Percentiles rank a stretch among this genome's conserved stretches.
Conservation (phyloP, 768 basidiomycete species). For the Coprinopsis strossmayeri region DNA sequence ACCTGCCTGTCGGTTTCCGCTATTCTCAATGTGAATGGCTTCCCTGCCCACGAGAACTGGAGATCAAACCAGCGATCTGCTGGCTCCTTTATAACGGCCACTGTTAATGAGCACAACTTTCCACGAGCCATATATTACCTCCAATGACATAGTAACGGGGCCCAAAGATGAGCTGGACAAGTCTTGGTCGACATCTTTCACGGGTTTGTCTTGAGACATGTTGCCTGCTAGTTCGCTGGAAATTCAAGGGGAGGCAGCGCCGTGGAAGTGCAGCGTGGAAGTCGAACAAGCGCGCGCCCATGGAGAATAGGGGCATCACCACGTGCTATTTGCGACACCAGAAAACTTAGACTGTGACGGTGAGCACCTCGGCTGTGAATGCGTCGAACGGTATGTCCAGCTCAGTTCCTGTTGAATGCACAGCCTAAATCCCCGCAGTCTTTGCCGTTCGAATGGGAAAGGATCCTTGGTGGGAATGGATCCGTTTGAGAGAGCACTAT, state of each 20-base stretch:
- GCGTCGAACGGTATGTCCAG: not conserved
- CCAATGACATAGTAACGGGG: not conserved
- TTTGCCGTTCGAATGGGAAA: constrained; percentile 2
- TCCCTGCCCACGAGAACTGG: constrained; percentile 69
- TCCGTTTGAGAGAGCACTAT: not conserved
- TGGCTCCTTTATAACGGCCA: constrained; percentile 9
- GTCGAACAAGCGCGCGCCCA: not conserved
- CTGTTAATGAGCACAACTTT: not conserved
- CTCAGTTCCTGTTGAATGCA: not conserved
- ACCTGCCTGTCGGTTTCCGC: constrained; percentile 72
- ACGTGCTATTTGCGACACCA: not conserved
- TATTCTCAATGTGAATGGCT: constrained; percentile 55
- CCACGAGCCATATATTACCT: not conserved
- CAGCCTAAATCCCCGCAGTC: too few species aligned
- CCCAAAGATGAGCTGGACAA: not conserved
- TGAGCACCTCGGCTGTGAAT: not conserved
- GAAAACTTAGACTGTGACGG: too few species aligned
- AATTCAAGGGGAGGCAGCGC: not conserved
- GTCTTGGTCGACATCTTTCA: not conserved
- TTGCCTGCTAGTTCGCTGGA: not conserved
- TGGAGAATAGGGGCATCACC: not conserved
- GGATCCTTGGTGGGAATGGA: constrained; percentile 5
- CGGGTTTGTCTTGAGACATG: not conserved
- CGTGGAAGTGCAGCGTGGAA: too few species aligned
- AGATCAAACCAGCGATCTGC: constrained; percentile 54